phyloP scores from a whole-genome alignment of 805 yeast genomes.

The Teunomyces panamensis region DNA sequence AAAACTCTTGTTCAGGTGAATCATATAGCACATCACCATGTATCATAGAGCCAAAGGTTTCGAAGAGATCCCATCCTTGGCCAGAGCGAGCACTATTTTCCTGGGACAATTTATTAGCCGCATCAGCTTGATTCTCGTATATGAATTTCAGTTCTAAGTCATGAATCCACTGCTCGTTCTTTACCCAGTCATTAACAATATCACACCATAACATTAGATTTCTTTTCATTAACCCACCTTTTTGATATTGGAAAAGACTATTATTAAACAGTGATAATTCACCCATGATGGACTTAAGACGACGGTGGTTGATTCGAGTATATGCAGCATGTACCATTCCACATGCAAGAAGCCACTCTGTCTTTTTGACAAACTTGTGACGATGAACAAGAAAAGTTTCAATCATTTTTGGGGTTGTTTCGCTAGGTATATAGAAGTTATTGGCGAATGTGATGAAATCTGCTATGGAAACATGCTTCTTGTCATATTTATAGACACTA shows the following conservation, averaged over 20 bases:
- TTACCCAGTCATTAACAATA: slow-evolving; percentile 51
- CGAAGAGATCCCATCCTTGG: slow-evolving; percentile 26
- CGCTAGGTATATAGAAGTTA: slow-evolving; percentile 58
- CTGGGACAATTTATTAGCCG: slow-evolving; percentile 16
- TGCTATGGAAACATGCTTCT: slow-evolving; percentile 27
- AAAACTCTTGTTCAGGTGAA: slow-evolving; percentile 26
- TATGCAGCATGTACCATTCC: slow-evolving; percentile 64
- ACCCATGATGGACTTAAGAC: slow-evolving; percentile 46
- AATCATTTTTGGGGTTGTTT: slow-evolving; percentile 48
- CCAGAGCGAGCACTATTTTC: slow-evolving; percentile 34
- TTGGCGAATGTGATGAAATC: slow-evolving; percentile 52
- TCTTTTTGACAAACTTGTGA: slow-evolving; percentile 48
- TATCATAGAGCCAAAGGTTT: slow-evolving; percentile 34
- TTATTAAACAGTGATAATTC: slow-evolving; percentile 46
- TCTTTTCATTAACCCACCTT: slow-evolving; percentile 49
- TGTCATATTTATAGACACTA: slow-evolving; percentile 12
- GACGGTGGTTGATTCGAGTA: slow-evolving; percentile 48
- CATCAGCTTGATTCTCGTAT: slow-evolving; percentile 24
- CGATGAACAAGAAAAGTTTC: slow-evolving; percentile 50
- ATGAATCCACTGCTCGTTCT: slow-evolving; percentile 60
- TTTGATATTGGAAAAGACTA: slow-evolving; percentile 50
- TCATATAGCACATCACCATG: slow-evolving; percentile 29
- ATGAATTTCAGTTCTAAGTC: slow-evolving; percentile 48
- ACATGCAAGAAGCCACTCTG: slow-evolving; percentile 68
- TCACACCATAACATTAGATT: slow-evolving; percentile 54